Conservation (phyloP, 1,139 yeast genomes). For the Pneumocystis canis region DNA sequence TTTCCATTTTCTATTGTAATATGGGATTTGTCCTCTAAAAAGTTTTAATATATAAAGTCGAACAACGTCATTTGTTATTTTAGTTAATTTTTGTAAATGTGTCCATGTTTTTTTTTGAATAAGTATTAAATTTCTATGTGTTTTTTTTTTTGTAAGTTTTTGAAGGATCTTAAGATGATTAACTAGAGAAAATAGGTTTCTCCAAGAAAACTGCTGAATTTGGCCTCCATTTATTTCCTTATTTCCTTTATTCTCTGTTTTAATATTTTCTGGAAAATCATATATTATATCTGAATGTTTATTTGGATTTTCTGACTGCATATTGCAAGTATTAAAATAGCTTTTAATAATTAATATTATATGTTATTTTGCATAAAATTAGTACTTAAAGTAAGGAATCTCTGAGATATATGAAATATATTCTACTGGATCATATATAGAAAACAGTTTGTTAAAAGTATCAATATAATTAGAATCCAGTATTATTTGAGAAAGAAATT, state of each 20-base stretch:
- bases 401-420: constrained; percentile 22
- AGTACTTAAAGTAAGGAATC: constrained; percentile 26
- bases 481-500: constrained; percentile 53
- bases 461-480: constrained; percentile 57
- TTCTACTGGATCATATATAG: constrained; percentile 26
- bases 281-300: not conserved
- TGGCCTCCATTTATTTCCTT: not conserved
- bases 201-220: constrained; percentile 18
- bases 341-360: not conserved
- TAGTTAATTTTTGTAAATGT: constrained; percentile 21
- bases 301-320: not conserved
- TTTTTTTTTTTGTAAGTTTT: constrained; percentile 25
- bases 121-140: constrained; percentile 29
- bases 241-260: not conserved
- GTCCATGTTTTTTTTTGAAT: constrained; percentile 31
- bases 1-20: constrained; percentile 90
- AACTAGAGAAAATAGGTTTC: constrained; percentile 24
- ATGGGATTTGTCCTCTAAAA: constrained; percentile 70
- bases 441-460: constrained; percentile 29
- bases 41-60: constrained; percentile 58
- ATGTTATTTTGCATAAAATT: not conserved
- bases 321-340: not conserved
- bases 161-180: constrained; percentile 25
- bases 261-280: not conserved
- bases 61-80: constrained; percentile 44